phyloP scores from a whole-genome alignment of 2,329 filamentous ascomycete genomes.

The Xylaria sp. region DNA sequence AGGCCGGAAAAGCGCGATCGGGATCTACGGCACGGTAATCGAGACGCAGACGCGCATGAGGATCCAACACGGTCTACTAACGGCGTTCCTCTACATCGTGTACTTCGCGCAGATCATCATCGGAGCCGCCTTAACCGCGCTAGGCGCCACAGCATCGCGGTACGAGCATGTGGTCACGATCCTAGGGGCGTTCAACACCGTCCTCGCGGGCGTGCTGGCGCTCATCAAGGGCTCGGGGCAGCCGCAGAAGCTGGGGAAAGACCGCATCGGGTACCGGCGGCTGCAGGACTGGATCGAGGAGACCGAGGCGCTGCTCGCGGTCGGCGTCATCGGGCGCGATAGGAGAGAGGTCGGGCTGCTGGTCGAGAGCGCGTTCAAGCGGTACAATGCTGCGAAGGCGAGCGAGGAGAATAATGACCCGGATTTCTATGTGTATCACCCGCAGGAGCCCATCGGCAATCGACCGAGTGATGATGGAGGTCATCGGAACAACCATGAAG shows the following conservation, averaged over 20 bases:
- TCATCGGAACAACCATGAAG: not conserved
- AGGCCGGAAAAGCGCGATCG: conserved; percentile 51
- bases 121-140: conserved; percentile 59
- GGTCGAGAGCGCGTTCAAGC: conserved; percentile 56
- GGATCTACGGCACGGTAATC: conserved; percentile 57
- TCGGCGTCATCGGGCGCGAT: conserved; percentile 56
- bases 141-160: conserved; percentile 58
- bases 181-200: conserved; percentile 70
- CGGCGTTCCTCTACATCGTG: conserved; percentile 54
- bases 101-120: conserved; percentile 60
- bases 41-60: conserved; percentile 48
- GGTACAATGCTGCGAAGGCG: conserved; percentile 57
- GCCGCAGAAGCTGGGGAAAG: conserved; percentile 59
- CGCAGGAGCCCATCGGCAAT: conserved; percentile 34
- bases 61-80: conserved; percentile 51
- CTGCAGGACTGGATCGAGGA: conserved; percentile 66
- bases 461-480: conserved; percentile 32
- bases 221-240: conserved; percentile 64
- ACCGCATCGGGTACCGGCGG: conserved; percentile 58
- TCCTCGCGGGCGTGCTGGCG: conserved; percentile 70
- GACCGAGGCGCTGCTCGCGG: conserved; percentile 58
- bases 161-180: conserved; percentile 65
- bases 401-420: conserved; percentile 56
- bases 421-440: conserved; percentile 52
- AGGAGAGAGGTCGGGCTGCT: conserved; percentile 56